phyloP scores from a whole-genome alignment of 176 grass and related monocot genomes.

The Dendrocalamus sinicus region DNA sequence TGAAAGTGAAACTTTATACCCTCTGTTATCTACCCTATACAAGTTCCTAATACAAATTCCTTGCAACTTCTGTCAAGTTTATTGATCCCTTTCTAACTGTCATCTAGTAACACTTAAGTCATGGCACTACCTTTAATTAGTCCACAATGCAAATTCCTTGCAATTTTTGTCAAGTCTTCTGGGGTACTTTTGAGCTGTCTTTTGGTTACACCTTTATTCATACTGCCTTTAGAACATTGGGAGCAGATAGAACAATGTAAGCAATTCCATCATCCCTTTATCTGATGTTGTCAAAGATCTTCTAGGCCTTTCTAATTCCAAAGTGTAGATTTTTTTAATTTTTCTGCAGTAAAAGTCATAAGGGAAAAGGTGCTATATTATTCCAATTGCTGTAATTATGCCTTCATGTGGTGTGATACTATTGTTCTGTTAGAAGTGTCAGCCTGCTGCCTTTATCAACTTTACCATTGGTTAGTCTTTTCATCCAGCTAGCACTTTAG shows the following conservation, averaged over 20 bases:
- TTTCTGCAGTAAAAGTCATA: slow-evolving; percentile 3
- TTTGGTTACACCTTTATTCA: slow-evolving; percentile 34
- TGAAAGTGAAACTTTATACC: background rate
- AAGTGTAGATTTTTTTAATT: background rate
- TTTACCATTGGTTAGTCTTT: slow-evolving; percentile 32
- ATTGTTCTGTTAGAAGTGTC: slow-evolving; percentile 16
- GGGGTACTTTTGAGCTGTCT: slow-evolving; percentile 28
- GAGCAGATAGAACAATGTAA: slow-evolving; percentile 37
- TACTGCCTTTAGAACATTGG: slow-evolving; percentile 35
- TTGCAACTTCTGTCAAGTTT: slow-evolving; percentile 29
- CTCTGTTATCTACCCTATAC: background rate
- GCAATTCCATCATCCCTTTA: slow-evolving; percentile 22
- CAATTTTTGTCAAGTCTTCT: slow-evolving; percentile 37
- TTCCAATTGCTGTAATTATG: slow-evolving; percentile 38
- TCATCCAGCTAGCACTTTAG: slow-evolving; percentile 7
- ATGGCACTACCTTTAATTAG: slow-evolving; percentile 8
- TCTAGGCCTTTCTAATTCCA: slow-evolving; percentile 36
- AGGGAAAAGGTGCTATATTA: slow-evolving; percentile 45
- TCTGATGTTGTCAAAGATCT: slow-evolving; percentile 26
- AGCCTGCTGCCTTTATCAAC: slow-evolving; percentile 22
- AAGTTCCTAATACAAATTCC: slow-evolving; percentile 7
- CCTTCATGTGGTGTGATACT: slow-evolving; percentile 41
- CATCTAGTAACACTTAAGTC: background rate
- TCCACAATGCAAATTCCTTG: slow-evolving; percentile 31
- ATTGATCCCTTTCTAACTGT: background rate